A percentile compares a stretch with the other conserved stretches of the same genome.
Evolutionary conservation across 495 filamentous ascomycete species (phyloP).

Genomic region (Talaromyces trachyspermus): DNA sequence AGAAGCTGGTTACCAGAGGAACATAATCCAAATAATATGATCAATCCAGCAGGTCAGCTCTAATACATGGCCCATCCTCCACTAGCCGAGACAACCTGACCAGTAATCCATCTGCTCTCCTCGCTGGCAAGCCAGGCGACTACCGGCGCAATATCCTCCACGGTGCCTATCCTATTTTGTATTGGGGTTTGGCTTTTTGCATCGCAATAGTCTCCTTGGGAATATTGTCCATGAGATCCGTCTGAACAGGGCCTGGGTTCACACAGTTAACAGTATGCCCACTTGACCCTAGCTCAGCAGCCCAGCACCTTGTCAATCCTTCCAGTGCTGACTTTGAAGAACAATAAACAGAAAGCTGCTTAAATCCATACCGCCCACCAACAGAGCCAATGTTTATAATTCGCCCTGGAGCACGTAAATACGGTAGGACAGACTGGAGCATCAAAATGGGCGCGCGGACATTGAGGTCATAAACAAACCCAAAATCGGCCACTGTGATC

Average conservation of each 20-base stretch:
- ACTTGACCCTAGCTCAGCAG: constrained; percentile 32
- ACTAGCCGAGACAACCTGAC: constrained; percentile 50
- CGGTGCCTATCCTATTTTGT: constrained; percentile 40
- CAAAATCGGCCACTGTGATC: constrained; percentile 26
- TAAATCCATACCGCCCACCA: constrained; percentile 32
- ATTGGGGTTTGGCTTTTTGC: constrained; percentile 34
- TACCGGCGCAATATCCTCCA: constrained; percentile 53
- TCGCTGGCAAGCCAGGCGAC: constrained; percentile 45
- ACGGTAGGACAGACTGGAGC: constrained; percentile 37
- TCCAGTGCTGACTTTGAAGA: constrained; percentile 43
- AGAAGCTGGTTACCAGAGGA: no score
- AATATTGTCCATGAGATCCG: constrained; percentile 31
- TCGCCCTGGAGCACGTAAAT: constrained; percentile 36
- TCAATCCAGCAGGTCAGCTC: no score
- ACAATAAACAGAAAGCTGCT: constrained; percentile 27
- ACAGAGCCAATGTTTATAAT: constrained; percentile 51
- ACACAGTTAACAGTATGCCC: constrained; percentile 40
- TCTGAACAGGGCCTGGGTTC: constrained; percentile 32
- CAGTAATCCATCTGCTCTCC: constrained; percentile 49
- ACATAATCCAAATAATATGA: no score
- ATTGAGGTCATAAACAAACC: constrained; percentile 32
- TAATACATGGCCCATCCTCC: constrained; percentile 35
- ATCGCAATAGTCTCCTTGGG: constrained; percentile 23
- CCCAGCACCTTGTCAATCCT: constrained; percentile 33
- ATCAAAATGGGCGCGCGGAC: constrained; percentile 33